A percentile compares a stretch with the other conserved stretches of the same genome.
These are phyloP conservation scores for Chalciporus piperatus DNA, from an alignment of 768 basidiomycete species.

Conservation along the genomic window DNA sequence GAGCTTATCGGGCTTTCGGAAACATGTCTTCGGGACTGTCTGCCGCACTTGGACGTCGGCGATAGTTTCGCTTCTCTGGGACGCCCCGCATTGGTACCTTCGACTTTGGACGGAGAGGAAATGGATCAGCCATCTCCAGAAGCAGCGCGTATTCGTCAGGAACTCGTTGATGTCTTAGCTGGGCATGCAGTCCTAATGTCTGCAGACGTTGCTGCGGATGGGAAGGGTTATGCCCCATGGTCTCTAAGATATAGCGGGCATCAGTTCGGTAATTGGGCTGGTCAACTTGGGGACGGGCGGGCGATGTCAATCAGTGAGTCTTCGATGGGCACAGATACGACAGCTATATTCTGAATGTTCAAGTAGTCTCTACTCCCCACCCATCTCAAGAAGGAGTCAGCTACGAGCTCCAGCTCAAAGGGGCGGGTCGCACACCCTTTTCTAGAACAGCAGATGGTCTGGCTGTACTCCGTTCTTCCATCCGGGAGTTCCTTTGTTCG, in stretches of 20 bases:
- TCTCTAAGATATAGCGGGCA: constrained; percentile 89
- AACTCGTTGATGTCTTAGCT: constrained; percentile 78
- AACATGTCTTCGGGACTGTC: constrained; percentile 64
- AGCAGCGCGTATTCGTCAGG: constrained; percentile 52
- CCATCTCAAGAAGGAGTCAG: constrained; percentile 49
- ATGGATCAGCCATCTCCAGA: constrained; percentile 16
- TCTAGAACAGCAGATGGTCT: constrained; percentile 90
- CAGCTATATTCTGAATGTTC: constrained; percentile 6
- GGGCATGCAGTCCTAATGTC: constrained; percentile 70
- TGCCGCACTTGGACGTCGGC: constrained; percentile 85
- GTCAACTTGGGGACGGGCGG: constrained; percentile 93
- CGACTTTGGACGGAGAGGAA: constrained; percentile 29
- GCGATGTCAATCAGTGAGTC: constrained; percentile 79
- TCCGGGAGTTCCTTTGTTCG: constrained; percentile 90
- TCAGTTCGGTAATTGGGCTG: constrained; percentile 88
- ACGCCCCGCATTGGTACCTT: constrained; percentile 45
- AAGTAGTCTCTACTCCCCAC: constrained; percentile 73
- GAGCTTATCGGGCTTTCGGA: constrained; percentile 73
- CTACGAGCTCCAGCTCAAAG: constrained; percentile 93
- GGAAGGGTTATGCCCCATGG: constrained; percentile 58
- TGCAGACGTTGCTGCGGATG: constrained; percentile 25
- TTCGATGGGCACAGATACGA: not conserved
- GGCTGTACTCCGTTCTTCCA: constrained; percentile 90
- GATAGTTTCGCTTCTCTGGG: constrained; percentile 74
- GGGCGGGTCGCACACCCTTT: constrained; percentile 91